A percentile compares a stretch with the other conserved stretches of the same genome.
These are phyloP conservation scores for Claviceps sp. DNA, from an alignment of 2,329 filamentous ascomycete genomes.

Conservation along the genomic window DNA sequence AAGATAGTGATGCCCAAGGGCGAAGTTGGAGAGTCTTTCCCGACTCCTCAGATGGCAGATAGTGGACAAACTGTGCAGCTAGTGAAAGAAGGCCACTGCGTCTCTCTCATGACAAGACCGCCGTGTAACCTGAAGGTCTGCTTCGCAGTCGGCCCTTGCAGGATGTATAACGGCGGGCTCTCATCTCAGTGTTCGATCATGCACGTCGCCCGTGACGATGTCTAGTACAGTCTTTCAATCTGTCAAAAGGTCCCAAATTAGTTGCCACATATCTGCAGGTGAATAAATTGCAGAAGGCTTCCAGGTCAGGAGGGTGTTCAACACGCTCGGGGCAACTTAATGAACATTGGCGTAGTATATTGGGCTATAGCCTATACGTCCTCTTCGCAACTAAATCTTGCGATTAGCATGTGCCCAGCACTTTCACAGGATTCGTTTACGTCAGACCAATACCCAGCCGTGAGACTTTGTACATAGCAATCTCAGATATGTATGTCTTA, in stretches of 20 bases:
- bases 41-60: not conserved
- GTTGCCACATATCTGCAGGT: constrained; percentile 16
- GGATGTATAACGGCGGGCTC: not conserved
- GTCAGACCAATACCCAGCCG: constrained; percentile 5
- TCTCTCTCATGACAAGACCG: constrained; percentile 2
- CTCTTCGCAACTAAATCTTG: no score
- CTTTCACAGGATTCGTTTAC: no score
- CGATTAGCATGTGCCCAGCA: no score
- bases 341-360: constrained; percentile 13
- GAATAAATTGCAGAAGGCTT: constrained; percentile 9
- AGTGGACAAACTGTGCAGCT: no score
- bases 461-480: constrained; percentile 11
- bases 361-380: constrained; percentile 15
- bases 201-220: constrained; percentile 9
- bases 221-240: constrained; percentile 13
- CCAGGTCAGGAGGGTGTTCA: constrained; percentile 5
- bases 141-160: constrained; percentile 6
- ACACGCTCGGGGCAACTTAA: constrained; percentile 11
- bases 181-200: not conserved
- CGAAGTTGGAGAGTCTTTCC: not conserved
- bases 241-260: constrained; percentile 12
- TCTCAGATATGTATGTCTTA: constrained; percentile 11
- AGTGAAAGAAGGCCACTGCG: not conserved
- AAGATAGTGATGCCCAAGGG: not conserved
- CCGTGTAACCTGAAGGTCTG: constrained; percentile 3